Conservation (phyloP, 805 yeast genomes). For the Kazachstania africana region DNA sequence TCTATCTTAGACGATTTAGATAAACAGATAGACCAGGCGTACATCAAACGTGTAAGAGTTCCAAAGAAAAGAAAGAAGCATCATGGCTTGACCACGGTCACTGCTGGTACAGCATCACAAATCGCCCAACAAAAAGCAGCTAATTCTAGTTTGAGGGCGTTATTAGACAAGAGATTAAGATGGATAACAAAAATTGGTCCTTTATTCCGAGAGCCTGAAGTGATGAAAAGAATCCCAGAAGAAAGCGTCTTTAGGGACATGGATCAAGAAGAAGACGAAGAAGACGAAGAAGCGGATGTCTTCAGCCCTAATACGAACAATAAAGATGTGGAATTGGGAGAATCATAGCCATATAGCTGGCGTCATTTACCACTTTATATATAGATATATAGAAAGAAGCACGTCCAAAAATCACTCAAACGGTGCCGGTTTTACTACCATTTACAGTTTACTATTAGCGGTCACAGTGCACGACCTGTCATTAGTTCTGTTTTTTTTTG, state of each 20-base stretch:
- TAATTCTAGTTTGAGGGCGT: constrained; percentile 63
- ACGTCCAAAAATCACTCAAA: too few relatives aligned
- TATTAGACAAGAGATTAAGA: constrained; percentile 73
- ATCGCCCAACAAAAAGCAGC: constrained; percentile 55
- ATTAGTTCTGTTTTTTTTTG: too few relatives aligned
- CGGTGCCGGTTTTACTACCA: too few relatives aligned
- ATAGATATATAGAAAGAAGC: background rate
- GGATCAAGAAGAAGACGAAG: constrained; percentile 31
- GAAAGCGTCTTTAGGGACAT: constrained; percentile 40
- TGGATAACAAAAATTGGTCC: constrained; percentile 91
- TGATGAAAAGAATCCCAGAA: constrained; percentile 67
- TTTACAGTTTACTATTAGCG: too few relatives aligned
- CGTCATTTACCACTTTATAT: background rate
- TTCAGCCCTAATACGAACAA: constrained; percentile 18
- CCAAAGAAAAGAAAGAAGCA: constrained; percentile 39
- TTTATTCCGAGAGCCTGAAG: constrained; percentile 52
- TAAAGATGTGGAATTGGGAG: constrained; percentile 22
- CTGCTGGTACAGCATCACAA: constrained; percentile 25
- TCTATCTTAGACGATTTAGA: constrained; percentile 87
- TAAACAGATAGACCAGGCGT: constrained; percentile 93
- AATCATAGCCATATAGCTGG: background rate
- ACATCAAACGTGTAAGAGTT: constrained; percentile 67
- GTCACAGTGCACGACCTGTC: too few relatives aligned
- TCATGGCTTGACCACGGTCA: constrained; percentile 6
- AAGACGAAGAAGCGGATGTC: constrained; percentile 23